phyloP scores from a whole-genome alignment of 768 basidiomycete genomes.

The Leccinum disarticulatum region DNA sequence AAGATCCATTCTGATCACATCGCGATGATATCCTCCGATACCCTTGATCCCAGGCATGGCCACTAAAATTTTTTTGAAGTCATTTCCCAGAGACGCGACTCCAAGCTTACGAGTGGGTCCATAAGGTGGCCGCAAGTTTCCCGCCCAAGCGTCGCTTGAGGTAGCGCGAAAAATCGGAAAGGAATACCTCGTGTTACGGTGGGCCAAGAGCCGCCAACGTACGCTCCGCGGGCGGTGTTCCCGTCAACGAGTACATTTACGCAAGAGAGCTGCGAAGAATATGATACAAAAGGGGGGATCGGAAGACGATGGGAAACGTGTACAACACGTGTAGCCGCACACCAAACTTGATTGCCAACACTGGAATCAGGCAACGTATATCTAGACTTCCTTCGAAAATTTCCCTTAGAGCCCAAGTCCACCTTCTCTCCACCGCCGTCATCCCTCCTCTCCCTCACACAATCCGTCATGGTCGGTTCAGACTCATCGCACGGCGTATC shows the following conservation, averaged over 20 bases:
- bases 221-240: constrained; percentile 7
- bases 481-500: constrained; percentile 29
- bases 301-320: constrained; percentile 29
- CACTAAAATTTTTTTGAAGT: no score
- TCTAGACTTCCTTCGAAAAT: constrained; percentile 38
- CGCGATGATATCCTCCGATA: neutral
- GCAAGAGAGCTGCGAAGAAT: constrained; percentile 22
- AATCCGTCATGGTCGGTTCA: constrained; percentile 26
- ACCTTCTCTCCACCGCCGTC: constrained; percentile 25
- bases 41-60: constrained; percentile 24
- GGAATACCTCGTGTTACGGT: neutral
- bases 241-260: constrained; percentile 25
- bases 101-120: neutral
- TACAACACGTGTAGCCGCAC: constrained; percentile 37
- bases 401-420: constrained; percentile 33
- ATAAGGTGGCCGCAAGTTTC: neutral
- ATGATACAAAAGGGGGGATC: constrained; percentile 20
- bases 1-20: constrained; percentile 13
- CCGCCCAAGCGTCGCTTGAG: constrained; percentile 1
- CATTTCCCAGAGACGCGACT: neutral
- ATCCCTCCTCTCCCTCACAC: constrained; percentile 28
- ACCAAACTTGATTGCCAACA: constrained; percentile 21
- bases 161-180: neutral
- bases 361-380: constrained; percentile 34
- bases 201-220: constrained; percentile 9